These are phyloP conservation scores for Prinsepia uniflora DNA, from an alignment of 306 rosid genomes.

Conservation along the genomic window DNA sequence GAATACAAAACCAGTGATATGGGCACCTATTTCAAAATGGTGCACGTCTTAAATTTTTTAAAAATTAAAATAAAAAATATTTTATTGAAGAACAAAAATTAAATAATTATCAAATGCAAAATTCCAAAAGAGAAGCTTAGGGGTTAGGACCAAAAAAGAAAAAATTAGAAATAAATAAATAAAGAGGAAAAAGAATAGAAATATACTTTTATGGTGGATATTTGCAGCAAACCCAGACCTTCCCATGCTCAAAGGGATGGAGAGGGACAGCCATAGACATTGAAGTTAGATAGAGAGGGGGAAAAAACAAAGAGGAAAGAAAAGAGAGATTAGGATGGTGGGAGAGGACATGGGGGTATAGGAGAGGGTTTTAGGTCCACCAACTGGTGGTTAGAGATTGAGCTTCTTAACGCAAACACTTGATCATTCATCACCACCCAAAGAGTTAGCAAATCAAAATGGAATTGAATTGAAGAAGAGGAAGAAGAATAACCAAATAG, in stretches of 20 bases:
- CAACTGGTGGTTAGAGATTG: slow-evolving; percentile 75
- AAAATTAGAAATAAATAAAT: not conserved
- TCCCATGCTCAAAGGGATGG: slow-evolving; percentile 41
- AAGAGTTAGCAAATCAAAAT: not conserved
- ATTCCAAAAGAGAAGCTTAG: slow-evolving; percentile 6
- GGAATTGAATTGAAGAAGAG: slow-evolving; percentile 8
- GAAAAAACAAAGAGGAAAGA: slow-evolving; percentile 6
- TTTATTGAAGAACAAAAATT: not conserved
- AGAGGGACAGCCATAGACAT: slow-evolving; percentile 29
- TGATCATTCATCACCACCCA: slow-evolving; percentile 31
- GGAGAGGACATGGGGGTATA: slow-evolving; percentile 30
- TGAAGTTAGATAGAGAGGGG: slow-evolving; percentile 13
- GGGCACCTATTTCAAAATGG: slow-evolving; percentile 31
- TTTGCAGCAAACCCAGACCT: slow-evolving; percentile 43
- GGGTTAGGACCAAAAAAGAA: slow-evolving; percentile 6
- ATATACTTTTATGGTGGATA: slow-evolving; percentile 39
- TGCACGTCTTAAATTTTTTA: slow-evolving; percentile 20
- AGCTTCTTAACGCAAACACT: slow-evolving; percentile 53
- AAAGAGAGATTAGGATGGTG: slow-evolving; percentile 13
- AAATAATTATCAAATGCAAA: not conserved
- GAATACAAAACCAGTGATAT: slow-evolving; percentile 36
- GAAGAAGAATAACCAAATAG: slow-evolving; percentile 8
- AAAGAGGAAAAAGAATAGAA: slow-evolving; percentile 17
- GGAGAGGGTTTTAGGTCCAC: slow-evolving; percentile 51
- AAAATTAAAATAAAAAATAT: not conserved